Conservation (phyloP, 2,329 filamentous ascomycete species). For the Celoporthe dispersa region DNA sequence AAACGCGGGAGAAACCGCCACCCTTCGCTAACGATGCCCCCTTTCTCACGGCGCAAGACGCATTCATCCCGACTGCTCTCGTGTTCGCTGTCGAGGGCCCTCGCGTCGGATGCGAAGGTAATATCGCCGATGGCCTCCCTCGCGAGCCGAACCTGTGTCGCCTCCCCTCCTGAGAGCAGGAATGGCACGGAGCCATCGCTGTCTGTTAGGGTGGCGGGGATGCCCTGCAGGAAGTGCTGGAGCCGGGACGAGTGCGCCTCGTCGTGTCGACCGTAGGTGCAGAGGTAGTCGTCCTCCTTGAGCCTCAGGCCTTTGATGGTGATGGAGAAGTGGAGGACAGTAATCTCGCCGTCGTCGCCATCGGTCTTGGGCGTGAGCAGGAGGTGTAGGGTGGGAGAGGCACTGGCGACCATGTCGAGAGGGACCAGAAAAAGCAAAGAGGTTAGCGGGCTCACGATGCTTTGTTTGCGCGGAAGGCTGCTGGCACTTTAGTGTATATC, state of each 20-base stretch:
- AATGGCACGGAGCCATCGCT: neutral
- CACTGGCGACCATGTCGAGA: neutral
- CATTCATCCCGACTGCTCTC: neutral
- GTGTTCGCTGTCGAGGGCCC: neutral
- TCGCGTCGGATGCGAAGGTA: neutral
- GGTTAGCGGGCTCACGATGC: neutral
- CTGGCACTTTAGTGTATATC: too few relatives aligned
- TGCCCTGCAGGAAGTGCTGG: neutral
- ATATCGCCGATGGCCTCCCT: neutral
- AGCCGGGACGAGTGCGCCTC: neutral
- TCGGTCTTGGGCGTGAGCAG: constrained; percentile 6
- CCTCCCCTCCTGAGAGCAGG: neutral
- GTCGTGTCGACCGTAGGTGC: neutral
- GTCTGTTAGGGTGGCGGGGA: neutral
- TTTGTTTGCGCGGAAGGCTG: neutral
- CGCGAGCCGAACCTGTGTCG: neutral
- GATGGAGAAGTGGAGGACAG: neutral
- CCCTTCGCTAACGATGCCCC: constrained; percentile 9
- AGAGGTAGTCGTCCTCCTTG: constrained; percentile 5
- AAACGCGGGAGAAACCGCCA: constrained; percentile 19
- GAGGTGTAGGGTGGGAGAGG: neutral
- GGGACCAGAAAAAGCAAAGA: neutral
- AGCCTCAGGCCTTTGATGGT: neutral
- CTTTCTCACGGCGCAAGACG: constrained; percentile 15
- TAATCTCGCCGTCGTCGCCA: neutral